Evolutionary conservation across 192 early-diverging fungal genomes (phyloP).

Genomic region (Coemansia sp.): DNA sequence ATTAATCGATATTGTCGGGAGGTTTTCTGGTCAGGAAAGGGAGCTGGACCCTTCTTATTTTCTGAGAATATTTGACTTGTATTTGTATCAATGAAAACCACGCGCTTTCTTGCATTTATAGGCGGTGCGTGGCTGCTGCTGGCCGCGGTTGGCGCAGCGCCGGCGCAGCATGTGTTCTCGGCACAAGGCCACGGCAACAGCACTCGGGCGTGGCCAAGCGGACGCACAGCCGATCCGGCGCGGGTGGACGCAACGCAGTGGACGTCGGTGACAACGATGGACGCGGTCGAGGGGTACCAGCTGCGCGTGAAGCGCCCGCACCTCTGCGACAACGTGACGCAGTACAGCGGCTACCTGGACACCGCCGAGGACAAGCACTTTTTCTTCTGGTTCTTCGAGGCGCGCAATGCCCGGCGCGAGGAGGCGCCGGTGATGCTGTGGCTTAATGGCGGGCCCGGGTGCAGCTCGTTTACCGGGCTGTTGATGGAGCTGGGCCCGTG

Average conservation of each 20-base stretch:
- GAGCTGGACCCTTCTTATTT: too few relatives aligned
- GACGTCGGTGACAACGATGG: background rate
- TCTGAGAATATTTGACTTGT: too few relatives aligned
- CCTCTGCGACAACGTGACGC: slow-evolving; percentile 86
- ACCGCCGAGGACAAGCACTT: slow-evolving; percentile 66
- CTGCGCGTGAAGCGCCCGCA: slow-evolving; percentile 25
- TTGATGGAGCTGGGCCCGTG: slow-evolving; percentile 84
- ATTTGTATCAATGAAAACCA: too few relatives aligned
- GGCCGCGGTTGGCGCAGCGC: background rate
- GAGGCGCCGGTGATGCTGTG: slow-evolving; percentile 71
- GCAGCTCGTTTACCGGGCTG: slow-evolving; percentile 66
- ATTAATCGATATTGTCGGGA: too few relatives aligned
- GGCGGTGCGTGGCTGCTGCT: background rate
- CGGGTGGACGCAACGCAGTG: background rate
- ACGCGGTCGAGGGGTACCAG: slow-evolving; percentile 1
- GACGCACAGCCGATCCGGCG: background rate
- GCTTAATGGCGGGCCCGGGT: slow-evolving; percentile 82
- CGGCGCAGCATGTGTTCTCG: background rate
- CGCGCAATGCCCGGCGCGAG: slow-evolving; percentile 57
- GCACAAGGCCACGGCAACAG: background rate
- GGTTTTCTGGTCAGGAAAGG: too few relatives aligned
- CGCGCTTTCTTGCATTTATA: too few relatives aligned
- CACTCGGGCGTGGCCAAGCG: too few relatives aligned
- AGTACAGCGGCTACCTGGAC: slow-evolving; percentile 75
- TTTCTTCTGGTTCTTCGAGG: slow-evolving; percentile 96